A percentile compares a stretch with the other conserved stretches of the same genome.
Evolutionary conservation across 306 rosid species (phyloP).

Genomic region (Vigna hirtella): DNA sequence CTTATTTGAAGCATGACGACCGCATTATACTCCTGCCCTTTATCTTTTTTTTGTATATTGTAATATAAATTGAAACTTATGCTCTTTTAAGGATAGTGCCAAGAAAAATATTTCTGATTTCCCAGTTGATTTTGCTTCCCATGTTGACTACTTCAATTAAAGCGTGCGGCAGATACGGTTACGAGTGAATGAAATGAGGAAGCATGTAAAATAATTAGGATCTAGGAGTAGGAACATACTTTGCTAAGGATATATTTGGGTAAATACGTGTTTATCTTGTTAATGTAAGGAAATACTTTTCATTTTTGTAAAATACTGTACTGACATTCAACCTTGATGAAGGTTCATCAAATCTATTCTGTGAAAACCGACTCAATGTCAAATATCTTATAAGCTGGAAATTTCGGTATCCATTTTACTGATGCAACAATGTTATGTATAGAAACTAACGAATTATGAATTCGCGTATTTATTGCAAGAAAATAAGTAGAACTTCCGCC

Average conservation of each 20-base stretch:
- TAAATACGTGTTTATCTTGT: not conserved
- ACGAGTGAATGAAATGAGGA: not conserved
- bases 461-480: no score
- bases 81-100: not conserved
- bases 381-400: not conserved
- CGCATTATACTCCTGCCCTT: not conserved
- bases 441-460: no score
- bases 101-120: no score
- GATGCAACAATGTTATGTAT: not conserved
- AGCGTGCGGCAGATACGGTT: not conserved
- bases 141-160: not conserved
- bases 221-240: not conserved
- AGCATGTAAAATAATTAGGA: not conserved
- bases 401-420: not conserved
- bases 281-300: not conserved
- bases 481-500: no score
- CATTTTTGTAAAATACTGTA: not conserved
- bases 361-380: not conserved
- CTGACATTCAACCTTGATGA: not conserved
- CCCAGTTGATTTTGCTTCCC: not conserved
- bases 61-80: not conserved
- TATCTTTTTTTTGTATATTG: not conserved
- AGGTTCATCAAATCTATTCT: not conserved
- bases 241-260: not conserved
- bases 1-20: slow-evolving; percentile 22